Percentiles rank a stretch among this genome's conserved stretches.
These are phyloP conservation scores for Agrostemma githago DNA, from an alignment of 148 eudicot species.

Conservation along the genomic window DNA sequence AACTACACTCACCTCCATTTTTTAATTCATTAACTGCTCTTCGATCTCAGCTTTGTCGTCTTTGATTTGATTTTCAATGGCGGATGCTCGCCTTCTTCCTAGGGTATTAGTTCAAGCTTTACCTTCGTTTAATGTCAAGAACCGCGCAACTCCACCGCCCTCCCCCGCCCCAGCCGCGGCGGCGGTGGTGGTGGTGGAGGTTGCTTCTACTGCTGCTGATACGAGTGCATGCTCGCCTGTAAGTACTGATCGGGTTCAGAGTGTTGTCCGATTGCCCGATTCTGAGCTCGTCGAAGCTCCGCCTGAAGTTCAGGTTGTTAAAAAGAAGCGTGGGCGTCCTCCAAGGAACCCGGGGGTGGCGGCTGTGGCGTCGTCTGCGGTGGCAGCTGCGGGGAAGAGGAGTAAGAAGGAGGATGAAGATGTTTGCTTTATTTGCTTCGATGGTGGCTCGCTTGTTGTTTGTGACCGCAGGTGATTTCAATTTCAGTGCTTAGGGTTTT, in stretches of 20 bases:
- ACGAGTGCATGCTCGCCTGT: not conserved
- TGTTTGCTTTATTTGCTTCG: slow-evolving; percentile 91
- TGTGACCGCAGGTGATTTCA: slow-evolving; percentile 66
- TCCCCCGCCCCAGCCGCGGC: not conserved
- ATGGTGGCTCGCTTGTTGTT: slow-evolving; percentile 79
- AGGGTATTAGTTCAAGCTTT: slow-evolving; percentile 23
- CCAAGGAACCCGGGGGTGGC: slow-evolving; percentile 32
- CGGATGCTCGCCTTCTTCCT: slow-evolving; percentile 13
- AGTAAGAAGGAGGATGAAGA: slow-evolving; percentile 63
- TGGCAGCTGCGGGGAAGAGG: slow-evolving; percentile 30
- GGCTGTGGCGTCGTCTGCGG: slow-evolving; percentile 9
- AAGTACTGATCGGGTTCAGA: slow-evolving; percentile 21
- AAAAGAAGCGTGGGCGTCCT: slow-evolving; percentile 68
- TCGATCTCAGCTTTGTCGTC: not conserved
- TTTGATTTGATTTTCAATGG: slow-evolving; percentile 13
- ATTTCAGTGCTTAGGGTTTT: not conserved
- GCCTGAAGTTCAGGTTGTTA: slow-evolving; percentile 18
- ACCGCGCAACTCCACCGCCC: not conserved
- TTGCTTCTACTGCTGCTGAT: not conserved
- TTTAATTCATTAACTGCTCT: not conserved
- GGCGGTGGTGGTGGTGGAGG: too few relatives aligned
- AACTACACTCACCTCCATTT: not conserved
- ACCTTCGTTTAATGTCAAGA: slow-evolving; percentile 2
- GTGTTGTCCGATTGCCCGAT: slow-evolving; percentile 24
- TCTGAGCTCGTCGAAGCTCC: slow-evolving; percentile 30